Evolutionary conservation across 495 filamentous ascomycete species (phyloP).

Genomic region (Aspergillus panamensis): DNA sequence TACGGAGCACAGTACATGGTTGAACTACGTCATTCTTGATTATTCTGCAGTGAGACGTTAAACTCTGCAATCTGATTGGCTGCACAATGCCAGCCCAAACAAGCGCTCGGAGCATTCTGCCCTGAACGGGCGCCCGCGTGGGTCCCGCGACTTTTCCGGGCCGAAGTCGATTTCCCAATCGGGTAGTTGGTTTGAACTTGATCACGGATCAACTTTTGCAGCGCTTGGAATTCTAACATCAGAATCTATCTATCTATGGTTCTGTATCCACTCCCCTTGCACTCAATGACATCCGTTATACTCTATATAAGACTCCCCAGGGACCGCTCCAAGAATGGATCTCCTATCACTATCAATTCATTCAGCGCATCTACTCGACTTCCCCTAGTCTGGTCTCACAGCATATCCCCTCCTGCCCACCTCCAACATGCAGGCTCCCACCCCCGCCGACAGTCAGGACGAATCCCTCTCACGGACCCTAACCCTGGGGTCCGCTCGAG

Average conservation of each 20-base stretch:
- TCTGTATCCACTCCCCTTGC: not conserved
- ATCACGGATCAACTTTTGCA: constrained; percentile 1
- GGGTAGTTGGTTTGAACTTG: constrained; percentile 3
- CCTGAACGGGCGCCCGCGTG: constrained; percentile 24
- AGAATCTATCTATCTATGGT: too few species aligned
- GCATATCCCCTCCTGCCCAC: not conserved
- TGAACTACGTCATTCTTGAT: too few species aligned
- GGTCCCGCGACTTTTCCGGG: constrained; percentile 15
- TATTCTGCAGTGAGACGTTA: too few species aligned
- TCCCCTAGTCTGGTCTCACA: not conserved
- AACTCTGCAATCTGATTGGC: not conserved
- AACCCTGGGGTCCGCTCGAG: constrained; percentile 24
- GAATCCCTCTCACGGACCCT: constrained; percentile 24
- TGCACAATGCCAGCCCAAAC: not conserved
- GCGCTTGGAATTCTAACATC: too few species aligned
- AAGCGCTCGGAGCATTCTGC: constrained; percentile 38
- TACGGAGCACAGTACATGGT: too few species aligned
- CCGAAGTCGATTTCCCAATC: constrained; percentile 7
- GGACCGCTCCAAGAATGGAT: constrained; percentile 6
- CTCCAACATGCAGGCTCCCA: constrained; percentile 25
- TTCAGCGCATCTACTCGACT: not conserved
- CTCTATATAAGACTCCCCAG: constrained; percentile 15
- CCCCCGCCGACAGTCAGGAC: constrained; percentile 9
- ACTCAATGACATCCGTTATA: constrained; percentile 4
- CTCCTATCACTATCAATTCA: not conserved